phyloP scores from a whole-genome alignment of 768 basidiomycete species.

The Hericium rajendrae region DNA sequence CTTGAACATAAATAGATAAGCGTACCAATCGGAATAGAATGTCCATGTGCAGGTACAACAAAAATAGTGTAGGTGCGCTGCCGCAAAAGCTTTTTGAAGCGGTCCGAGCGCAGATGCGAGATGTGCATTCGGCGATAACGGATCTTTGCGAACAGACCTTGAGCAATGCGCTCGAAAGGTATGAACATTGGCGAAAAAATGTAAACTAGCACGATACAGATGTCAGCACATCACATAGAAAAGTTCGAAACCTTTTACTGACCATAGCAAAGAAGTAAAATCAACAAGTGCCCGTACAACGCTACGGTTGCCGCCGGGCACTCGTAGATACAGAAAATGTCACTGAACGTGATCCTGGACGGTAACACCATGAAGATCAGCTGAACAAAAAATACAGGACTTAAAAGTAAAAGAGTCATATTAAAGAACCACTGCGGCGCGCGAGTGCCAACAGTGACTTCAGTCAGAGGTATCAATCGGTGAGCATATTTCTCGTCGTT shows the following conservation, averaged over 20 bases:
- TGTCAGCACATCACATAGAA: neutral
- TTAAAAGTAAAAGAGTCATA: neutral
- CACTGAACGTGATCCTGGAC: neutral
- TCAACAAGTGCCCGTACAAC: neutral
- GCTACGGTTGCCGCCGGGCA: neutral
- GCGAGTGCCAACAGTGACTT: neutral
- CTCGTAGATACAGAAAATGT: neutral
- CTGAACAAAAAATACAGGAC: neutral
- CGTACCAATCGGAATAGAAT: neutral
- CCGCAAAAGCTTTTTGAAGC: neutral
- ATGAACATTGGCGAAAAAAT: neutral
- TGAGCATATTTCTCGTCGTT: neutral
- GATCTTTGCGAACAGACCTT: neutral
- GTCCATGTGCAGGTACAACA: neutral
- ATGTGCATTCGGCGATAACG: neutral
- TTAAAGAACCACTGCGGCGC: neutral
- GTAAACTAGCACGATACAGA: neutral
- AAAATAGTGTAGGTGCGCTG: neutral
- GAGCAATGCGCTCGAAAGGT: neutral
- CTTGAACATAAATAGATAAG: neutral
- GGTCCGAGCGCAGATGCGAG: neutral
- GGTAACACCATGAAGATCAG: neutral
- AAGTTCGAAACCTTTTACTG: neutral
- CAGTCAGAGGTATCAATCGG: neutral
- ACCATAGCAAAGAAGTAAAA: neutral